Evolutionary conservation across 345 rosid genomes (phyloP).

Genomic region (Erucastrum elatum): DNA sequence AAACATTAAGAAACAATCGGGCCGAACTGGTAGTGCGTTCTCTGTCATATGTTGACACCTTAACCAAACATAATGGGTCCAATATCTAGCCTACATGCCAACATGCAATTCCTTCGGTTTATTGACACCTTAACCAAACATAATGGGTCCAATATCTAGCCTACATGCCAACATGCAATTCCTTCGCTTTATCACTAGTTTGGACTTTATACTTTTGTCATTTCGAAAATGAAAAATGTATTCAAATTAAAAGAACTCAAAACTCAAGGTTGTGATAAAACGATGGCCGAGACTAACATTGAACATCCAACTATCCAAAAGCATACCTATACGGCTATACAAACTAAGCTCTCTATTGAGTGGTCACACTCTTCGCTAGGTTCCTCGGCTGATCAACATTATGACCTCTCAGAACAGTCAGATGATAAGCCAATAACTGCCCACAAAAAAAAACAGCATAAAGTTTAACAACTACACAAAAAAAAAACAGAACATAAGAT

Average conservation of each 20-base stretch:
- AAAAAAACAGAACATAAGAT: background rate
- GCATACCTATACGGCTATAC: slow-evolving; percentile 7
- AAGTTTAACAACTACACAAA: slow-evolving; percentile 14
- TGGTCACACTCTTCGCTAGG: slow-evolving; percentile 87
- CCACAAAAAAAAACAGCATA: background rate
- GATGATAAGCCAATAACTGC: slow-evolving; percentile 87
- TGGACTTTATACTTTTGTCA: background rate
- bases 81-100: background rate
- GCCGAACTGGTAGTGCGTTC: background rate
- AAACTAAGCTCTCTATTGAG: slow-evolving; percentile 47
- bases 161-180: background rate
- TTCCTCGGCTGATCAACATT: slow-evolving; percentile 94
- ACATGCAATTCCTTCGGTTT: background rate
- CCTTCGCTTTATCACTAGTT: background rate
- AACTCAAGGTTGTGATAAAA: background rate
- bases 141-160: background rate
- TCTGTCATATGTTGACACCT: background rate
- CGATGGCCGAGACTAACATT: background rate
- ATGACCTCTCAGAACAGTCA: slow-evolving; percentile 77
- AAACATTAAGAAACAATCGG: background rate
- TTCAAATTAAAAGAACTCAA: background rate
- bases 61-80: background rate
- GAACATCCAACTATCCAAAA: slow-evolving; percentile 9
- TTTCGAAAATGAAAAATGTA: background rate
- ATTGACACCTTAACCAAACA: background rate